A percentile compares a stretch with the other conserved stretches of the same genome.
Conservation (phyloP, 1,284 basidiomycete genomes). For the Marasmius oreades region DNA sequence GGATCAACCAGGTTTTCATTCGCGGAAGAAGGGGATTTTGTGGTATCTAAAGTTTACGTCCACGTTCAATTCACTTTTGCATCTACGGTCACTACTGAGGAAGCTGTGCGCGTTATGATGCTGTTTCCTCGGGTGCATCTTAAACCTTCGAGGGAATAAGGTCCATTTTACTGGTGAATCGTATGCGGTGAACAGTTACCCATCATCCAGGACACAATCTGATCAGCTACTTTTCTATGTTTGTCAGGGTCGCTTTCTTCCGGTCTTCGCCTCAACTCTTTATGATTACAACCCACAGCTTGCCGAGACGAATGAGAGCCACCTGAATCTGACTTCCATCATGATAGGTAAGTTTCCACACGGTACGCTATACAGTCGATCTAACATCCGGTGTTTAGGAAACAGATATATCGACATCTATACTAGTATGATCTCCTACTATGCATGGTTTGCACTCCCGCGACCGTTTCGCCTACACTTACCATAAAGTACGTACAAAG, state of each 20-base stretch:
- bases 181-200: constrained; percentile 44
- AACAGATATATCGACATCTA: constrained; percentile 52
- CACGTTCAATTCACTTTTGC: neutral
- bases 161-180: constrained; percentile 78
- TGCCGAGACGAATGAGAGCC: constrained; percentile 55
- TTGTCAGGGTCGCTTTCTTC: constrained; percentile 74
- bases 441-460: constrained; percentile 48
- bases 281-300: constrained; percentile 74
- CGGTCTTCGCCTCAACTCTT: constrained; percentile 77
- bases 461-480: constrained; percentile 30
- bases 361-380: neutral
- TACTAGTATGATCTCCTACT: constrained; percentile 38
- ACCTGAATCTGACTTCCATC: constrained; percentile 76
- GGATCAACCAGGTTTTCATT: constrained; percentile 71
- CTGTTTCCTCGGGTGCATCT: constrained; percentile 76
- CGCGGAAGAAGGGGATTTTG: constrained; percentile 62
- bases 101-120: constrained; percentile 66
- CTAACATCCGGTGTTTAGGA: constrained; percentile 32
- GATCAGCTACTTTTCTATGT: neutral
- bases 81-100: constrained; percentile 52
- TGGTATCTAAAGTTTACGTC: constrained; percentile 33
- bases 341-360: constrained; percentile 64
- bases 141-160: constrained; percentile 57
- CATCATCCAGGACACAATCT: neutral
- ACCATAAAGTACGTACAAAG: constrained; percentile 30